Conservation (phyloP, 208 protist genomes). For the Wallacemonas sp. region DNA sequence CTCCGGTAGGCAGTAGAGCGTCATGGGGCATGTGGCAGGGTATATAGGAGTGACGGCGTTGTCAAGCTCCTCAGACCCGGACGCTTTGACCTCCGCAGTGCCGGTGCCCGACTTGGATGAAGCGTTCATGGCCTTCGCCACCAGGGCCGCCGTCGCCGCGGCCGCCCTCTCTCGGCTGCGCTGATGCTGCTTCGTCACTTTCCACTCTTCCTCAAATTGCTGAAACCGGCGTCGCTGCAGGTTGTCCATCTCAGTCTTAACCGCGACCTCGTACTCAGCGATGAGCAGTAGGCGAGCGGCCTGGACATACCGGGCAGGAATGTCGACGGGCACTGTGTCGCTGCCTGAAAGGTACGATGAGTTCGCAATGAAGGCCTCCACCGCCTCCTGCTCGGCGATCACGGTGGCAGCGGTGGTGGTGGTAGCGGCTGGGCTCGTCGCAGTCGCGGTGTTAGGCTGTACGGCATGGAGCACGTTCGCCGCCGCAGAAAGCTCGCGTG, state of each 20-base stretch:
- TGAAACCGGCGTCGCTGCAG: conserved; percentile 28
- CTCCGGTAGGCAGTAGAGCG: neutral
- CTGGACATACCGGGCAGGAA: conserved; percentile 34
- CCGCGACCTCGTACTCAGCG: conserved; percentile 22
- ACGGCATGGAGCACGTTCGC: neutral
- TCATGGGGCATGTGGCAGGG: neutral
- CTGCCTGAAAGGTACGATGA: conserved; percentile 36
- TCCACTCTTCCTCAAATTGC: conserved; percentile 4
- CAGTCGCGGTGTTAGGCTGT: neutral
- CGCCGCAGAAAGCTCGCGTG: neutral
- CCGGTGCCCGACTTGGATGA: neutral
- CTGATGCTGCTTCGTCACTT: neutral
- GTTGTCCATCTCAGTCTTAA: conserved; percentile 22
- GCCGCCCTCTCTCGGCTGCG: neutral
- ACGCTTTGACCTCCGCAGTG: neutral
- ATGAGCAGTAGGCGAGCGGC: conserved; percentile 34
- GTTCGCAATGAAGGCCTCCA: conserved; percentile 20
- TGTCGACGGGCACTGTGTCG: conserved; percentile 35
- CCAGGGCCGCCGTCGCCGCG: neutral
- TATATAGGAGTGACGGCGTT: neutral
- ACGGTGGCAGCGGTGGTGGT: neutral
- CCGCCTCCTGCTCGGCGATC: neutral
- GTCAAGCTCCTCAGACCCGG: neutral
- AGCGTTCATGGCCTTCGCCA: neutral
- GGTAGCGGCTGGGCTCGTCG: neutral